Percentiles rank a stretch among this genome's conserved stretches.
Evolutionary conservation across 2,329 filamentous ascomycete genomes (phyloP).

Genomic region (Kalaharituber pfeilii): DNA sequence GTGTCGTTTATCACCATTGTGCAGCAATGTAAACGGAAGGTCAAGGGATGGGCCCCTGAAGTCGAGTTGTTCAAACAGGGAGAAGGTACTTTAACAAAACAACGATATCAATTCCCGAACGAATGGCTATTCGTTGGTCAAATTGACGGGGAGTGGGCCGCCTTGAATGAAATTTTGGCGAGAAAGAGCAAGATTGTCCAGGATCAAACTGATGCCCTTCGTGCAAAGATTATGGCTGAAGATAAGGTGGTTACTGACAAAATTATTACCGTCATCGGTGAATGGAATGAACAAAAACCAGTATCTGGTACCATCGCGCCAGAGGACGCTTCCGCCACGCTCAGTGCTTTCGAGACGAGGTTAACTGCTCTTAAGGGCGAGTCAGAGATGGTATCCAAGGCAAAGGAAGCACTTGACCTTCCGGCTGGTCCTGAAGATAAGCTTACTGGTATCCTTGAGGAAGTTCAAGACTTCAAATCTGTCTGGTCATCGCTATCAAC

Average conservation of each 20-base stretch:
- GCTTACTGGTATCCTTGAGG: conserved; percentile 74
- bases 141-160: conserved; percentile 88
- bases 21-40: conserved; percentile 86
- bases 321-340: conserved; percentile 65
- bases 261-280: conserved; percentile 62
- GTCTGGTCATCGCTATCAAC: conserved; percentile 92
- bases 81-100: conserved; percentile 74
- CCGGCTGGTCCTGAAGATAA: conserved; percentile 62
- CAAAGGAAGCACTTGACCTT: conserved; percentile 89
- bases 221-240: conserved; percentile 86
- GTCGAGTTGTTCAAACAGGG: conserved; percentile 92
- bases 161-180: conserved; percentile 75
- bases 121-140: conserved; percentile 96
- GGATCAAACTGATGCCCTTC: conserved; percentile 86
- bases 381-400: conserved; percentile 82
- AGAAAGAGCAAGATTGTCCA: conserved; percentile 91
- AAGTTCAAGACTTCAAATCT: conserved; percentile 96
- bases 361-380: conserved; percentile 76
- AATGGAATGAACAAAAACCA: conserved; percentile 95
- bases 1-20: conserved; percentile 98
- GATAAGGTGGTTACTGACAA: conserved; percentile 81
- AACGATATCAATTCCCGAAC: conserved; percentile 80
- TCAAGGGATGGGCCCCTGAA: conserved; percentile 85
- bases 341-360: conserved; percentile 65
- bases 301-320: conserved; percentile 88